phyloP scores from a whole-genome alignment of 768 basidiomycete species.

The Kwoniella sp. region DNA sequence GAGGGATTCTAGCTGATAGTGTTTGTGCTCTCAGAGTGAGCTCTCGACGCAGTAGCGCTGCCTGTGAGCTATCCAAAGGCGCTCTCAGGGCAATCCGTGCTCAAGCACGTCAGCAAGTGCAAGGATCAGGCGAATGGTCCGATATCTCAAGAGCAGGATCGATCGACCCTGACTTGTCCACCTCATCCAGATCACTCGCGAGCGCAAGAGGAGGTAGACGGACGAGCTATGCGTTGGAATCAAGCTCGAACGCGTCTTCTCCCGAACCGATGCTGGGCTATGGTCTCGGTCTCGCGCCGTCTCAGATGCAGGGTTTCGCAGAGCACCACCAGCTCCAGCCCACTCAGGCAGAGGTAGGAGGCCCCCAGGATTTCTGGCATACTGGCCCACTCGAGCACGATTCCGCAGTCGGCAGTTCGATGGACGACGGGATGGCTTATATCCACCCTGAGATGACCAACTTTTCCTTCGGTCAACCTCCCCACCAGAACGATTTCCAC shows the following conservation, averaged over 20 bases:
- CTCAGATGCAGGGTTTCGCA: not conserved
- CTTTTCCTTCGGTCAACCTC: not conserved
- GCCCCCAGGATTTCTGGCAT: no score
- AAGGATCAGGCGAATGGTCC: slow-evolving; percentile 36
- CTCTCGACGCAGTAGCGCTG: slow-evolving; percentile 18
- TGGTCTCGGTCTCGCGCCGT: not conserved
- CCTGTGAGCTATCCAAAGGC: slow-evolving; percentile 46
- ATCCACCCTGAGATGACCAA: slow-evolving; percentile 3
- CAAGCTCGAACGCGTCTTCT: not conserved
- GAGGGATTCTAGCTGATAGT: not conserved
- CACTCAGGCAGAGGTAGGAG: no score
- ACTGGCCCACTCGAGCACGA: not conserved
- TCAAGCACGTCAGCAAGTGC: slow-evolving; percentile 32
- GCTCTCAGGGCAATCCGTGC: slow-evolving; percentile 44
- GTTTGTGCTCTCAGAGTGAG: not conserved
- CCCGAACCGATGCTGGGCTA: not conserved
- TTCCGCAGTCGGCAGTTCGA: no score
- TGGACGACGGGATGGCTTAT: not conserved
- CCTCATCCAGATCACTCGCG: not conserved
- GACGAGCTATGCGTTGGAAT: not conserved
- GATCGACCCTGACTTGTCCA: not conserved
- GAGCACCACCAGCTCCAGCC: not conserved
- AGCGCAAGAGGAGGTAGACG: not conserved
- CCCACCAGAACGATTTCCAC: not conserved
- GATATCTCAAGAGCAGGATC: slow-evolving; percentile 26